These are phyloP conservation scores for Pyrenochaeta sp. DNA, from an alignment of 2,329 filamentous ascomycete species.

Conservation along the genomic window DNA sequence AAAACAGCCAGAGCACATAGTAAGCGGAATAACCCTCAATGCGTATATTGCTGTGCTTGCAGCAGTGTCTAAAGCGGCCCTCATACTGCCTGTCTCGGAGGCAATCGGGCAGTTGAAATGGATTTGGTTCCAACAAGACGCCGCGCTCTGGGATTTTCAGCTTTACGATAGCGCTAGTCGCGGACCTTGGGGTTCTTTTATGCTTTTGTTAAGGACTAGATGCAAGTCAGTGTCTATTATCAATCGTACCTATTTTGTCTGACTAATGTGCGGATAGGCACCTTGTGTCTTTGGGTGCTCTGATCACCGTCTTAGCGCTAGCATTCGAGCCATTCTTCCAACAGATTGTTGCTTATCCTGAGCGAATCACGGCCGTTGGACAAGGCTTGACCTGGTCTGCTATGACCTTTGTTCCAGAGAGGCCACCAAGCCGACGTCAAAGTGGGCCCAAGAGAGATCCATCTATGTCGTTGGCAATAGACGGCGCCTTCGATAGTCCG, in stretches of 20 bases:
- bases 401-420: background rate
- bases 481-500: no score
- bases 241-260: no score
- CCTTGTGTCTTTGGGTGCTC: conserved; percentile 12
- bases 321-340: conserved; percentile 31
- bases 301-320: conserved; percentile 19
- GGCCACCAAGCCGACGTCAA: no score
- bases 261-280: no score
- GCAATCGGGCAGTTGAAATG: conserved; percentile 35
- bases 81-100: conserved; percentile 28
- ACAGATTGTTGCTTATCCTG: conserved; percentile 21
- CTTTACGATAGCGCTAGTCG: conserved; percentile 25
- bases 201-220: conserved; percentile 20
- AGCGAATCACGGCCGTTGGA: background rate
- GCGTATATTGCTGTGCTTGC: conserved; percentile 13
- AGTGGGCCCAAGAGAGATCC: no score
- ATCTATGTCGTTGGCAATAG: no score
- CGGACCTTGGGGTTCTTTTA: conserved; percentile 28
- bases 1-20: conserved; percentile 17
- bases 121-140: conserved; percentile 25
- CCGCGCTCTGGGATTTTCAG: conserved; percentile 20
- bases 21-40: conserved; percentile 26
- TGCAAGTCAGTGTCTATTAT: conserved; percentile 20
- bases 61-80: conserved; percentile 25
- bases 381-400: background rate